Percentiles rank a stretch among this genome's conserved stretches.
Conservation (phyloP, 176 grass and related monocot genomes). For the maize (Zea mays) region Zm-B73-REFERENCE-NAM-5.0 NC_050096.1:61802501-61803000, state of each 20-base stretch:
- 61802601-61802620: slow-evolving; percentile 92
- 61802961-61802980: slow-evolving; percentile 21
- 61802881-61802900: slow-evolving; percentile 80
- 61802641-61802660: slow-evolving; percentile 95
- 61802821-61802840: slow-evolving; percentile 36
- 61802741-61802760: slow-evolving; percentile 71
- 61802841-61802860: slow-evolving; percentile 44
- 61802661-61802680: slow-evolving; percentile 74
- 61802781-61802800: slow-evolving; percentile 28
- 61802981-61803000: slow-evolving; percentile 39
- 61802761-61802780: slow-evolving; percentile 85
- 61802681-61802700: slow-evolving; percentile 77
- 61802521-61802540: slow-evolving; percentile 8
- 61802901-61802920: slow-evolving; percentile 90
- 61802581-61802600: slow-evolving; percentile 96
- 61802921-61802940: slow-evolving; percentile 94
- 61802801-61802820: neutral
- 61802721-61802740: slow-evolving; percentile 97
- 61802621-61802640: slow-evolving; percentile 81
- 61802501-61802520: neutral
- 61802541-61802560: slow-evolving; percentile 37
- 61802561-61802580: slow-evolving; percentile 24
- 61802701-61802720: slow-evolving; percentile 91
- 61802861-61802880: slow-evolving; percentile 71
- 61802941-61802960: slow-evolving; percentile 80